These are phyloP conservation scores for Salvia splendens DNA, from an alignment of 257 asterid species.

Conservation along the genomic window DNA sequence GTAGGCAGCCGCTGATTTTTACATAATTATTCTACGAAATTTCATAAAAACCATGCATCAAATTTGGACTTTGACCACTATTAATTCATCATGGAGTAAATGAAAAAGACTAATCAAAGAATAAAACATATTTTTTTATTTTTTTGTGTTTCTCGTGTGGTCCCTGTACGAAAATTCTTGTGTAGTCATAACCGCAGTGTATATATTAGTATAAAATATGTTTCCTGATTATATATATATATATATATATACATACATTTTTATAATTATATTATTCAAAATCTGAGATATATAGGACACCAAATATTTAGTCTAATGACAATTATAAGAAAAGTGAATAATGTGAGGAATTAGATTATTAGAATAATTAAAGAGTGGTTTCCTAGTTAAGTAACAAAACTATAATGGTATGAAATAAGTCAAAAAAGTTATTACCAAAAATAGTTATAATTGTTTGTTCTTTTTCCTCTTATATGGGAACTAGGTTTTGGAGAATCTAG, in stretches of 20 bases:
- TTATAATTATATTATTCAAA: not conserved
- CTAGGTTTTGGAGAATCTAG: slow-evolving; percentile 45
- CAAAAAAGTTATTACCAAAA: slow-evolving; percentile 34
- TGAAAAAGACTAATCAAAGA: slow-evolving; percentile 18
- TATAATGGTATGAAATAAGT: slow-evolving; percentile 19
- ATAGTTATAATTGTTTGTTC: slow-evolving; percentile 27
- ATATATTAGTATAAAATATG: too few species aligned
- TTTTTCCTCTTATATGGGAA: slow-evolving; percentile 47
- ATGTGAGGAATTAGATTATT: too few species aligned
- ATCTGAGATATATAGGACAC: not conserved
- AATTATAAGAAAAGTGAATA: not conserved
- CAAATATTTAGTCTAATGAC: not conserved
- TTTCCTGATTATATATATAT: too few species aligned
- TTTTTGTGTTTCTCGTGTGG: not conserved
- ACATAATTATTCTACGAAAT: slow-evolving; percentile 1
- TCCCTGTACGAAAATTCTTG: not conserved
- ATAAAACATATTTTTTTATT: not conserved
- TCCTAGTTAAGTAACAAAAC: slow-evolving; percentile 24
- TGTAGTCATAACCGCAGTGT: too few species aligned
- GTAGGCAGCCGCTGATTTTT: slow-evolving; percentile 16
- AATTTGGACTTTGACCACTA: not conserved
- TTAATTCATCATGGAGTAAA: not conserved
- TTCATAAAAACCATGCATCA: slow-evolving; percentile 6
- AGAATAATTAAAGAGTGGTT: not conserved
- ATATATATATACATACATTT: not conserved